Evolutionary conservation across 768 basidiomycete genomes (phyloP), one percentile per base, ranked within the genome.

Genomic region (Pulveroboletus ravenelii): DNA sequence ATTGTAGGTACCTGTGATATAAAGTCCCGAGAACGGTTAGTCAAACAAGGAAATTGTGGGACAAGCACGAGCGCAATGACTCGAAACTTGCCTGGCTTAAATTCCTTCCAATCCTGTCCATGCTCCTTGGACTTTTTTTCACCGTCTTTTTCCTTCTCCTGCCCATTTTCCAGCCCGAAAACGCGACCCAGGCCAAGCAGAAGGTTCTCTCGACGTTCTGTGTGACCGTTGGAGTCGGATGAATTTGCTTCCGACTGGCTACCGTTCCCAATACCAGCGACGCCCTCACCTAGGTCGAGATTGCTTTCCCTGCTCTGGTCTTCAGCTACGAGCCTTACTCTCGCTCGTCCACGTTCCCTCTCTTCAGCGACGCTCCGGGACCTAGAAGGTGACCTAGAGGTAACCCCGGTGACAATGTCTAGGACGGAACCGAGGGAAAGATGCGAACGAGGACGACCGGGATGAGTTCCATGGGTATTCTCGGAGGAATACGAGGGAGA

Each of bases 71-170:
- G 41, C 15, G n/a, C 3, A 23, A 51, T 9, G 6, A 43, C 13
- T 34, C 6, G 6, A 34, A 40, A 68, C 76, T 25, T 43, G 86
- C 93, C 93, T 72, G 87, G 85, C 63, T 84, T 81, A 66, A 96
- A 96, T 69, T 94, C 94, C 62, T 85, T 89, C 89, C 92, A 96
- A 10, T 76, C 73, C 38, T 78, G 71, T 1, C 73, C 74, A 6
- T 63, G 64, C 20, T 75, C 74, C 49, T 75, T 72, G 27, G 58
- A 69, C 45, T 72, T 70, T 6, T 62, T 70, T 27, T 57, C 53
- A 0, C 31, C 36, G 2, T 50, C 52, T 30, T 54, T 41, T 1
- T 56, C 57, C 32, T 41, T 55, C 34, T 58, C 56, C 6, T 50
- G 41, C 23, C 58, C 53, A 32, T 53, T 54, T 23, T 61, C 58